Conservation (phyloP, 2,329 filamentous ascomycete genomes). For the Trichoderma sp. region DNA sequence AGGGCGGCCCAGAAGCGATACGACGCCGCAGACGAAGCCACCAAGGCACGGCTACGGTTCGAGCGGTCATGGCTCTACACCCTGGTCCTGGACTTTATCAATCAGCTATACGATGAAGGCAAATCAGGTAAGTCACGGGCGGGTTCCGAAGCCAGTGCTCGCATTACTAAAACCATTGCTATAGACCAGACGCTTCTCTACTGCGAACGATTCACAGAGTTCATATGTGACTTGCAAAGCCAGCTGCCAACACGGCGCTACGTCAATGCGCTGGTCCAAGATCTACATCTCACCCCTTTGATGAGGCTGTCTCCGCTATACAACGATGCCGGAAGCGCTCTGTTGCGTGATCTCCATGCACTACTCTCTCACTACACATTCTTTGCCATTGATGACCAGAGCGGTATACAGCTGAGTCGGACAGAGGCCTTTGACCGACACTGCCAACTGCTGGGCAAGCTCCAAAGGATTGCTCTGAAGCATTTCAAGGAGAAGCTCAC, state of each 20-base stretch:
- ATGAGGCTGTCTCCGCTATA: slow-evolving; percentile 79
- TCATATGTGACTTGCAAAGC: slow-evolving; percentile 86
- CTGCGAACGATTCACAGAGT: slow-evolving; percentile 90
- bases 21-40: slow-evolving; percentile 78
- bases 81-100: slow-evolving; percentile 79
- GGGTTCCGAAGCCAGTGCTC: neutral
- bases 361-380: slow-evolving; percentile 85
- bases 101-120: slow-evolving; percentile 65
- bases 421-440: slow-evolving; percentile 79
- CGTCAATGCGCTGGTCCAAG: slow-evolving; percentile 83
- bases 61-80: slow-evolving; percentile 94
- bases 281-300: slow-evolving; percentile 79
- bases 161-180: slow-evolving; percentile 32
- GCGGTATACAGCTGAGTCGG: slow-evolving; percentile 71
- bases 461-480: slow-evolving; percentile 78
- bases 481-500: slow-evolving; percentile 87
- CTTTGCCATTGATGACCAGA: slow-evolving; percentile 91
- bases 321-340: slow-evolving; percentile 69
- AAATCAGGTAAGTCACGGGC: slow-evolving; percentile 48
- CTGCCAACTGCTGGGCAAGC: slow-evolving; percentile 71
- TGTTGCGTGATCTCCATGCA: slow-evolving; percentile 77
- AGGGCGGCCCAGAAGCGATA: slow-evolving; percentile 82
- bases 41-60: slow-evolving; percentile 80
- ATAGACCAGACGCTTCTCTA: slow-evolving; percentile 69
- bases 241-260: slow-evolving; percentile 93